Evolutionary conservation across 2,329 filamentous ascomycete genomes (phyloP), one percentile per base, ranked within the genome.

Genomic region (Cordyceps militaris): DNA sequence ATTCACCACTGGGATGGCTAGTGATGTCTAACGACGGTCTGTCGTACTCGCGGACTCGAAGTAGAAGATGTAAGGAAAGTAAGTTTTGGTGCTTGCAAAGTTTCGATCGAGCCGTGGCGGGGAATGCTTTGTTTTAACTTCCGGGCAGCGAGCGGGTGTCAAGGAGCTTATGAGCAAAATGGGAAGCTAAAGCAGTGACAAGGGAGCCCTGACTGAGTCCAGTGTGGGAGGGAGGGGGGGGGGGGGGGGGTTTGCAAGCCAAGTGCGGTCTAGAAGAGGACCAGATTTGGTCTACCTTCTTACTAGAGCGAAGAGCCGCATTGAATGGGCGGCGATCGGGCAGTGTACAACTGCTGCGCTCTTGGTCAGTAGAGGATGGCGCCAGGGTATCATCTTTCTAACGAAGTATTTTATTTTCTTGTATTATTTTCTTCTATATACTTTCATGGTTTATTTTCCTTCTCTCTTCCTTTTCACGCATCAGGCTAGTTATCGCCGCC

Each of bases 231-330:
- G 54, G 54, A 47, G 32, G 26, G 42, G 30, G 42, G 30, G 42
- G 19, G 38, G 38, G 21, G 38, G 40, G 32, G 43, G 21, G n/a
- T n/a, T n/a, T n/a, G 7, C 40, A 44, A 34, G 38, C 44, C 55
- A 51, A 50, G 55, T 50, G 36, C 36, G 47, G 55, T 57, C 55
- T 57, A 57, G 56, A 38, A 52, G 53, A 32, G 34, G 57, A 59
- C 61, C 60, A 55, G 40, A 54, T 52, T 52, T 46, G 42, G 56
- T 47, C 42, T 26, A 61, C 61, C 63, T 58, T 42, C 54, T 30
- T 54, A 48, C 38, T 46, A 58, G 54, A 60, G 58, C 58, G 28
- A 55, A 57, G 54, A 57, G 43, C 58, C 55, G 55, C 55, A 60
- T 47, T 46, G 58, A 48, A 57, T 49, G 47, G 53, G 38, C 43